Percentiles rank a stretch among this genome's conserved stretches.
Evolutionary conservation across 192 early-diverging fungal species (phyloP).

Genomic region (Dimargaris verticillata): DNA sequence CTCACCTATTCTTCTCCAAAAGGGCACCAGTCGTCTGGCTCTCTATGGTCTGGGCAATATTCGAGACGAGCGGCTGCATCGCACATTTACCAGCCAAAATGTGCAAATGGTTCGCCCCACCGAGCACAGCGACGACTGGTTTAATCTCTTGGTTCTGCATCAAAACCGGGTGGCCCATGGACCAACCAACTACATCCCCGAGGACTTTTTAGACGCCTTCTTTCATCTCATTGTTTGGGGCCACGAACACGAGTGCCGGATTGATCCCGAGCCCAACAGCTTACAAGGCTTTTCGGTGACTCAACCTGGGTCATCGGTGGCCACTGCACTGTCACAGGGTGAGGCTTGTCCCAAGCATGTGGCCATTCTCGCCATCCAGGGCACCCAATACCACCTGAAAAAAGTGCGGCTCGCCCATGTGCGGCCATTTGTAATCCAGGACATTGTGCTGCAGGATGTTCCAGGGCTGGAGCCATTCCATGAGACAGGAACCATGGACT

Average conservation of each 20-base stretch:
- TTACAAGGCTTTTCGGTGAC: constrained; percentile 56
- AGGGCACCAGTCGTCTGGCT: constrained; percentile 59
- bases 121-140: constrained; percentile 58
- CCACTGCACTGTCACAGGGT: constrained; percentile 71
- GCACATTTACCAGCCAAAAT: constrained; percentile 51
- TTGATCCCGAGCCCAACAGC: constrained; percentile 54
- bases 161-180: constrained; percentile 80
- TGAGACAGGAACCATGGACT: constrained; percentile 30
- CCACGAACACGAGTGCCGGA: constrained; percentile 89
- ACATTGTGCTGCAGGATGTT: constrained; percentile 38
- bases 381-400: constrained; percentile 47
- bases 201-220: constrained; percentile 64
- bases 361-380: constrained; percentile 40
- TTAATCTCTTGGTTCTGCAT: constrained; percentile 81
- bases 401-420: constrained; percentile 61
- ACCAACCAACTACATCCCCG: constrained; percentile 72
- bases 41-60: constrained; percentile 87
- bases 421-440: constrained; percentile 72
- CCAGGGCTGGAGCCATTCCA: constrained; percentile 33
- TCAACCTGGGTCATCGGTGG: constrained; percentile 86
- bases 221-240: constrained; percentile 85
- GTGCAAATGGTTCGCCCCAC: constrained; percentile 56
- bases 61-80: constrained; percentile 73
- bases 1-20: constrained; percentile 64
- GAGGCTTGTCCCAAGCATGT: constrained; percentile 58